Evolutionary conservation across 257 asterid species (phyloP).

Genomic region (Solanum chmielewskii): DNA sequence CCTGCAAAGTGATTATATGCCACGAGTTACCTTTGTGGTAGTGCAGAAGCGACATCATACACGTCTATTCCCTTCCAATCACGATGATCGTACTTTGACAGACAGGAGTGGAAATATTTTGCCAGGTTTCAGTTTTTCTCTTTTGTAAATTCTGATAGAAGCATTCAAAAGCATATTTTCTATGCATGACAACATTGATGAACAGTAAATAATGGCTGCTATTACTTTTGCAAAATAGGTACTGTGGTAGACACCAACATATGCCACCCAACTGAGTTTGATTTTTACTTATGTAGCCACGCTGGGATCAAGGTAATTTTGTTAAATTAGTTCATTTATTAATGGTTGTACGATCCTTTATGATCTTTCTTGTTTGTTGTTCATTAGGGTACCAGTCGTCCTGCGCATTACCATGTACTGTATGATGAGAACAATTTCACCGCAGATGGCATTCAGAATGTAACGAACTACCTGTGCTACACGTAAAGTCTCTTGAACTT

Average conservation of each 20-base stretch:
- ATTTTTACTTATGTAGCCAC: slow-evolving; percentile 77
- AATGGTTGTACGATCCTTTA: not conserved
- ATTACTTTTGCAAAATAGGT: slow-evolving; percentile 24
- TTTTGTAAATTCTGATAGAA: no score
- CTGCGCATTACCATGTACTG: slow-evolving; percentile 73
- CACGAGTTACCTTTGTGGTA: slow-evolving; percentile 61
- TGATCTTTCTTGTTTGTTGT: not conserved
- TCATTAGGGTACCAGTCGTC: slow-evolving; percentile 74
- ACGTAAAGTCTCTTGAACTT: slow-evolving; percentile 30
- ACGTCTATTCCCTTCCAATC: slow-evolving; percentile 54
- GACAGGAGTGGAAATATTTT: slow-evolving; percentile 88
- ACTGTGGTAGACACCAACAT: slow-evolving; percentile 72
- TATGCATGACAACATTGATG: not conserved
- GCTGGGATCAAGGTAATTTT: slow-evolving; percentile 66
- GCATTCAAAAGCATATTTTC: not conserved
- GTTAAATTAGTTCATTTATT: not conserved
- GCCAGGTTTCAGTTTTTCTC: slow-evolving; percentile 37
- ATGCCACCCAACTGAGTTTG: slow-evolving; percentile 75
- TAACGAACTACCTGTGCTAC: slow-evolving; percentile 62
- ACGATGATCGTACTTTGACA: slow-evolving; percentile 22
- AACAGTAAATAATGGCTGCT: not conserved
- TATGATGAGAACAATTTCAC: slow-evolving; percentile 57
- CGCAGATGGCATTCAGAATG: slow-evolving; percentile 60
- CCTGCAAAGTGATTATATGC: slow-evolving; percentile 35
- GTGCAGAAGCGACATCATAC: slow-evolving; percentile 97